Evolutionary conservation across 805 yeast genomes (phyloP).

Genomic region (Candida methanosorbosa): DNA sequence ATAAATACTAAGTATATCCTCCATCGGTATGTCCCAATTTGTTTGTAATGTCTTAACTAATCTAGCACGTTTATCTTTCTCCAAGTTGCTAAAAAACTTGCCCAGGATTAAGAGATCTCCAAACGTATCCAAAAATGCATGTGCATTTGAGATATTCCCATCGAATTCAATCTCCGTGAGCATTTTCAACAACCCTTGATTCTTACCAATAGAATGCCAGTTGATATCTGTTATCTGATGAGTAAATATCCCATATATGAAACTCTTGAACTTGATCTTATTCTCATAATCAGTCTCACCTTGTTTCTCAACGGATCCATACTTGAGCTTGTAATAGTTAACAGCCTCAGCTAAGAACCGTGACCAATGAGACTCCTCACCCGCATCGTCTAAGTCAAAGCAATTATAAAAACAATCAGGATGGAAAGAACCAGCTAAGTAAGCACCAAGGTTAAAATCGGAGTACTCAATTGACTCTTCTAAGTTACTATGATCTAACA

Average conservation of each 20-base stretch:
- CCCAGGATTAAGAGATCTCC: slow-evolving; percentile 50
- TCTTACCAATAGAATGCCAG: slow-evolving; percentile 56
- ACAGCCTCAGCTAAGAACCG: slow-evolving; percentile 45
- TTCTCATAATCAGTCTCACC: slow-evolving; percentile 7
- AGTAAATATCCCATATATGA: slow-evolving; percentile 47
- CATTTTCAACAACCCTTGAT: slow-evolving; percentile 46
- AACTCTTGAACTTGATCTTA: slow-evolving; percentile 33
- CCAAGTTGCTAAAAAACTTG: slow-evolving; percentile 24
- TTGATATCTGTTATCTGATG: slow-evolving; percentile 60
- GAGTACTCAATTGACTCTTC: too few relatives aligned
- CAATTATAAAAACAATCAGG: slow-evolving; percentile 67
- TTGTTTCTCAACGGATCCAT: slow-evolving; percentile 13
- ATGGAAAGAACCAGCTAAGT: slow-evolving; percentile 56
- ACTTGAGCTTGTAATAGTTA: slow-evolving; percentile 25
- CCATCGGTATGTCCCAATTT: slow-evolving; percentile 34
- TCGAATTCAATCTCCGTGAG: slow-evolving; percentile 45
- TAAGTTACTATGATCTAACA: slow-evolving; percentile 26
- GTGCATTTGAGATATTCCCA: slow-evolving; percentile 42
- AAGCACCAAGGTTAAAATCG: slow-evolving; percentile 20
- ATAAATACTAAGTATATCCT: slow-evolving; percentile 35
- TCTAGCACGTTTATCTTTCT: slow-evolving; percentile 1
- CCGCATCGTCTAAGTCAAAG: slow-evolving; percentile 37
- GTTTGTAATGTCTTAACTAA: slow-evolving; percentile 16
- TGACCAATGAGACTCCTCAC: slow-evolving; percentile 68
- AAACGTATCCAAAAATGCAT: slow-evolving; percentile 48